These are phyloP conservation scores for Persicaria tinctoria DNA, from an alignment of 148 eudicot genomes.

Conservation along the genomic window DNA sequence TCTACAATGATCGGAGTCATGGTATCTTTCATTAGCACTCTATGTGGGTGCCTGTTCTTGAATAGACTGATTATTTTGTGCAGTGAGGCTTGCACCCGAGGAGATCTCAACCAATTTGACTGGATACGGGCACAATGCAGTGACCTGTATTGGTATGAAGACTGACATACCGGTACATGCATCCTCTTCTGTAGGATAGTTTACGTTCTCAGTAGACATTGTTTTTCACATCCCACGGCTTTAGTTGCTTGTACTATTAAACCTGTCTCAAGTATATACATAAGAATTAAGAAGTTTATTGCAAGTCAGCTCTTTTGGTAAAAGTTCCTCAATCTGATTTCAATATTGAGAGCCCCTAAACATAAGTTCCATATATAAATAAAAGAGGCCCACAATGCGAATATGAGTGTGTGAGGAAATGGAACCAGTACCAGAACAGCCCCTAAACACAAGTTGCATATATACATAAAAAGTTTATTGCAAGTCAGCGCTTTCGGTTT, in stretches of 20 bases:
- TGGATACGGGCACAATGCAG: conserved; percentile 86
- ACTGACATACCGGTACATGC: conserved; percentile 84
- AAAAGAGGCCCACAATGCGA: background rate
- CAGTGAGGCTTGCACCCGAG: conserved; percentile 99
- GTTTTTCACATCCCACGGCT: background rate
- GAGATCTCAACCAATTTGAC: conserved; percentile 72
- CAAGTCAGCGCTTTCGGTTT: background rate
- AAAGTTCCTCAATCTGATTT: background rate
- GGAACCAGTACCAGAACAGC: no score
- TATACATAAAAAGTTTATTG: background rate
- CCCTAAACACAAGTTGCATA: background rate
- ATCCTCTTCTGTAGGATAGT: background rate
- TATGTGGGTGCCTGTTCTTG: conserved; percentile 4
- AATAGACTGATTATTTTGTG: conserved; percentile 18
- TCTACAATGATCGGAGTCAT: background rate
- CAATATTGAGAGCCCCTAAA: no score
- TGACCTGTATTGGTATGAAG: conserved; percentile 97
- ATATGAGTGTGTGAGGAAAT: no score
- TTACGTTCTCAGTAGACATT: conserved; percentile 1
- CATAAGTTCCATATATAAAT: background rate
- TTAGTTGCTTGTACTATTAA: background rate
- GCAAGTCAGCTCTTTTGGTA: background rate
- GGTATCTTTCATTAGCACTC: background rate
- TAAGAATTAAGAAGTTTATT: background rate
- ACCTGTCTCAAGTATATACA: background rate